Percentiles rank a stretch among this genome's conserved stretches.
Evolutionary conservation across 2,329 filamentous ascomycete genomes (phyloP).

Genomic region (Nigrospora osmanthi): DNA sequence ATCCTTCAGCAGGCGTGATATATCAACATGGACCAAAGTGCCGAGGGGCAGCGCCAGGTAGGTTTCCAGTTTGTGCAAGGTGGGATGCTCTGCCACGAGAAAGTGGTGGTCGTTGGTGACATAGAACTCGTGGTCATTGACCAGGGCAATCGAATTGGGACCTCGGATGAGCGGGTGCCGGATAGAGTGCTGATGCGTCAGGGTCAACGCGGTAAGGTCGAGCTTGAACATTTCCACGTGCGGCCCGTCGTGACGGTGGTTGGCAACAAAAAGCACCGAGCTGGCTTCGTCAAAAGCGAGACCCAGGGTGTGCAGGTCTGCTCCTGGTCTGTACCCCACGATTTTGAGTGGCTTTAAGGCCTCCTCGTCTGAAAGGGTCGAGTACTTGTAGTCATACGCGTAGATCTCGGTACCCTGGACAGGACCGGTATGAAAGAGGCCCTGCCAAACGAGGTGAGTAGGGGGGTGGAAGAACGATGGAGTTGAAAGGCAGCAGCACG

Average conservation of each 20-base stretch:
- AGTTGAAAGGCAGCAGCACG: background rate
- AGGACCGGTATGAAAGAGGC: conserved; percentile 18
- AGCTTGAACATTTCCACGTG: conserved; percentile 31
- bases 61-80: conserved; percentile 24
- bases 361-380: conserved; percentile 8
- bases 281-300: conserved; percentile 26
- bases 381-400: conserved; percentile 26
- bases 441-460: conserved; percentile 4
- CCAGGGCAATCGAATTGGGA: conserved; percentile 29
- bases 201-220: conserved; percentile 21
- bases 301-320: conserved; percentile 31
- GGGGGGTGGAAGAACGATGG: background rate
- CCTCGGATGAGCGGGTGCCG: conserved; percentile 26
- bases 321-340: conserved; percentile 10
- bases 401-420: conserved; percentile 23
- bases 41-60: conserved; percentile 22
- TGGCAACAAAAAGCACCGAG: conserved; percentile 26
- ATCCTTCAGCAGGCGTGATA: conserved; percentile 9
- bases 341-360: conserved; percentile 15
- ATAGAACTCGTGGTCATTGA: conserved; percentile 26
- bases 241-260: conserved; percentile 25
- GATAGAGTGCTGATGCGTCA: conserved; percentile 26
- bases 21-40: conserved; percentile 26
- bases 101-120: conserved; percentile 33
- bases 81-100: conserved; percentile 10